Evolutionary conservation across 768 basidiomycete genomes (phyloP).

Genomic region (Grammothele lineata): DNA sequence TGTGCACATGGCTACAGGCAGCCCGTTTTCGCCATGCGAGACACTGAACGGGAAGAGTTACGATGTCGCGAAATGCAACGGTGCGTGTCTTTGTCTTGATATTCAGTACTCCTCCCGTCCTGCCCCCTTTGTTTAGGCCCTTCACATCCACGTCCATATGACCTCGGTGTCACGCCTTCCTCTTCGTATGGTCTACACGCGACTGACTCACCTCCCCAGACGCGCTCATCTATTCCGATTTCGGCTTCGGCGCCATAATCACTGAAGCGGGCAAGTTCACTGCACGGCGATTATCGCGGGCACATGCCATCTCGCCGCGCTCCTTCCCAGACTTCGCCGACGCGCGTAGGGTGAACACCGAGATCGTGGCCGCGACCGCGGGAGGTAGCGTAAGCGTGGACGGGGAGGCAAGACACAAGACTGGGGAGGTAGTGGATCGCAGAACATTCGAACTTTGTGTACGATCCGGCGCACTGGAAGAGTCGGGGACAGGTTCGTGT

Average conservation of each 20-base stretch:
- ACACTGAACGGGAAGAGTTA: slow-evolving; percentile 64
- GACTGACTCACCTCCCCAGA: slow-evolving; percentile 31
- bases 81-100: slow-evolving; percentile 26
- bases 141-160: neutral
- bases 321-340: slow-evolving; percentile 75
- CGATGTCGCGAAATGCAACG: slow-evolving; percentile 71
- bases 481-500: too few relatives aligned
- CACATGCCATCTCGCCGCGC: slow-evolving; percentile 64
- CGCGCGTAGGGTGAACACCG: slow-evolving; percentile 69
- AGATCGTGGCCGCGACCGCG: slow-evolving; percentile 73
- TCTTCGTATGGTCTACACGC: neutral
- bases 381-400: slow-evolving; percentile 61
- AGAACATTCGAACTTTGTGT: slow-evolving; percentile 59
- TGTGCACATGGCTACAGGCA: slow-evolving; percentile 80
- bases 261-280: slow-evolving; percentile 59
- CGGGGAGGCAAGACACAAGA: slow-evolving; percentile 55
- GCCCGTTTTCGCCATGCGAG: slow-evolving; percentile 73
- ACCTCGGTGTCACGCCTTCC: neutral
- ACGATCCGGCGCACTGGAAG: slow-evolving; percentile 47
- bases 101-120: neutral
- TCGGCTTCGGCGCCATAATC: slow-evolving; percentile 78
- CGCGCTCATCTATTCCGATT: slow-evolving; percentile 80
- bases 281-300: slow-evolving; percentile 86
- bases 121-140: too few relatives aligned
- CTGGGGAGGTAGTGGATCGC: slow-evolving; percentile 58